Conservation (phyloP, 169 alveolate species). For the Besnoitia besnoiti region DNA sequence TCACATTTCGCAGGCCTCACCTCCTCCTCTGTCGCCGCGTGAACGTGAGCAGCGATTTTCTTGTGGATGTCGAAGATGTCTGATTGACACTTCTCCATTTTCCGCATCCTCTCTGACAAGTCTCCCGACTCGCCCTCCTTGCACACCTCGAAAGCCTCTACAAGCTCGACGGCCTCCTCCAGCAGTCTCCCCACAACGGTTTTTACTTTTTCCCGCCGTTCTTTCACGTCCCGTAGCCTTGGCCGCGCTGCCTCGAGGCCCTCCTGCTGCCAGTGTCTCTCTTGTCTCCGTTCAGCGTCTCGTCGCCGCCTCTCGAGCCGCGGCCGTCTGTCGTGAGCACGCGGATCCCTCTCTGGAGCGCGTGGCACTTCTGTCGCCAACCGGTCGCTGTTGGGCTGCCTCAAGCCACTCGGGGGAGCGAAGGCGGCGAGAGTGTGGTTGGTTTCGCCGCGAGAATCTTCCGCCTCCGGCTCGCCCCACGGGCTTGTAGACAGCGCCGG, state of each 20-base stretch:
- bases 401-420: no score
- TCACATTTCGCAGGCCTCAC: background rate
- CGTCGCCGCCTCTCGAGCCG: no score
- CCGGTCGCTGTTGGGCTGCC: no score
- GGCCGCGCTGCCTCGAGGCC: background rate
- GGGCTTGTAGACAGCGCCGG: no score
- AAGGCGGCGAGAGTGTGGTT: no score
- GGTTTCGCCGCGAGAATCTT: no score
- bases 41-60: background rate
- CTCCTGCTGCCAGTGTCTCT: no score
- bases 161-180: background rate
- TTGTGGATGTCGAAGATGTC: background rate
- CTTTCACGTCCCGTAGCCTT: background rate
- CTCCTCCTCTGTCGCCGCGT: background rate
- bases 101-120: background rate
- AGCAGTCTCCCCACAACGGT: background rate
- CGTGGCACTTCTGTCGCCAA: no score
- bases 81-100: background rate
- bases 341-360: no score
- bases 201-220: background rate
- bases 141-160: background rate
- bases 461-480: no score
- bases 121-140: background rate
- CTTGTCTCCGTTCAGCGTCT: no score
- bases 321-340: no score